phyloP scores from a whole-genome alignment of 1,284 basidiomycete species.

The Cryptococcus hybrid region DNA sequence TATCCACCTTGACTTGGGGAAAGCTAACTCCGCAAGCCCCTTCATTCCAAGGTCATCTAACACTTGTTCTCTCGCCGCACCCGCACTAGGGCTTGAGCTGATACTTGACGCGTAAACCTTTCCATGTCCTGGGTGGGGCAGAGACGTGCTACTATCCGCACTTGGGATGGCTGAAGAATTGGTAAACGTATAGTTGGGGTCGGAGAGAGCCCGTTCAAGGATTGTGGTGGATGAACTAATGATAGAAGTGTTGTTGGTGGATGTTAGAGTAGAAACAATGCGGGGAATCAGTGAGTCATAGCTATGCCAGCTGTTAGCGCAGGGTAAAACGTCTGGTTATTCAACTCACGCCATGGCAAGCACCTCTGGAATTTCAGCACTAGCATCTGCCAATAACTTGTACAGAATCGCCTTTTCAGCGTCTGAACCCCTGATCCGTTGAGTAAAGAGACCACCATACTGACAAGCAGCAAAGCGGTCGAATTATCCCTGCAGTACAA shows the following conservation, averaged over 20 bases:
- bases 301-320: conserved; percentile 47
- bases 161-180: conserved; percentile 1
- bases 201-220: conserved; percentile 53
- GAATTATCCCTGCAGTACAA: conserved; percentile 54
- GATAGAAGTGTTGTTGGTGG: conserved; percentile 68
- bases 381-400: conserved; percentile 71
- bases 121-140: conserved; percentile 18
- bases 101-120: conserved; percentile 17
- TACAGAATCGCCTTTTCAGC: conserved; percentile 78
- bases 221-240: conserved; percentile 70
- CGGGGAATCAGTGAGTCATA: conserved; percentile 76
- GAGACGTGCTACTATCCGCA: conserved; percentile 14
- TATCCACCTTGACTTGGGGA: conserved; percentile 31
- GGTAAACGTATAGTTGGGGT: conserved; percentile 38
- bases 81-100: conserved; percentile 10
- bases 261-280: conserved; percentile 71
- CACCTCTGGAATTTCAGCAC: conserved; percentile 66
- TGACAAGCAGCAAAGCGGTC: conserved; percentile 68
- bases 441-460: conserved; percentile 74
- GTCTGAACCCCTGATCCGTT: conserved; percentile 70
- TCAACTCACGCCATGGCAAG: conserved; percentile 67
- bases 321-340: not conserved
- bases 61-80: conserved; percentile 27
- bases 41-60: conserved; percentile 47
- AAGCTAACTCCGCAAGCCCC: conserved; percentile 39